Evolutionary conservation across 208 protist species (phyloP).

Genomic region (Trypanosoma vivax): DNA sequence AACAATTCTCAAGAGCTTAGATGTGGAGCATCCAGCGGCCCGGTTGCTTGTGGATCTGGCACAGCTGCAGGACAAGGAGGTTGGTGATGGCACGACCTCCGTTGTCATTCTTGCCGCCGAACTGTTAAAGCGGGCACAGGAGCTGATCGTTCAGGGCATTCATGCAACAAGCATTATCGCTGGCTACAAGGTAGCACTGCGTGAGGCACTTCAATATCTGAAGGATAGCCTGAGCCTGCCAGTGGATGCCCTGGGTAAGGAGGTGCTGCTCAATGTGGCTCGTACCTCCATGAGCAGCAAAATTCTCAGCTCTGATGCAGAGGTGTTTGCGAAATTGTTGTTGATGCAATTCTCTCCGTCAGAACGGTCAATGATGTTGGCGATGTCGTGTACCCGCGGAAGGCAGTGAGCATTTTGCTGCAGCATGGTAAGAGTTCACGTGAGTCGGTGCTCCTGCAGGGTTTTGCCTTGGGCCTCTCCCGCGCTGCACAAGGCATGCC

Average conservation of each 20-base stretch:
- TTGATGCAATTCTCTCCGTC: slow-evolving; percentile 88
- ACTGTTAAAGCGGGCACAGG: slow-evolving; percentile 96
- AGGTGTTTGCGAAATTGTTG: slow-evolving; percentile 98
- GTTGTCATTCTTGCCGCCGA: slow-evolving; percentile 99
- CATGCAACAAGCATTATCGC: slow-evolving; percentile 99
- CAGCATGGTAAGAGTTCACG: slow-evolving; percentile 94
- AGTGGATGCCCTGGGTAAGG: slow-evolving; percentile 90
- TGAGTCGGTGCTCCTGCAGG: slow-evolving; percentile 91
- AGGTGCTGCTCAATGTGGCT: slow-evolving; percentile 96
- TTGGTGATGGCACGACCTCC: slow-evolving; percentile 99
- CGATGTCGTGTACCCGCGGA: slow-evolving; percentile 96
- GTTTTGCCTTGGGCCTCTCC: slow-evolving; percentile 96
- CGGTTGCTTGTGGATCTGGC: slow-evolving; percentile 98
- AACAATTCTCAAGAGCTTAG: slow-evolving; percentile 90
- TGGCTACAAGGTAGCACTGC: slow-evolving; percentile 97
- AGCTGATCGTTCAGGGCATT: slow-evolving; percentile 95
- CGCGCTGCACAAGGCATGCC: slow-evolving; percentile 98
- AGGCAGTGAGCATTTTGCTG: slow-evolving; percentile 97
- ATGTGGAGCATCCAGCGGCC: slow-evolving; percentile 94
- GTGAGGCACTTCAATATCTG: slow-evolving; percentile 95
- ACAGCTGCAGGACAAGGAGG: slow-evolving; percentile 99
- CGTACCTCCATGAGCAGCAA: slow-evolving; percentile 99
- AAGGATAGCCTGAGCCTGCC: slow-evolving; percentile 81
- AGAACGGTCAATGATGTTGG: slow-evolving; percentile 90
- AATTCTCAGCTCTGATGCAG: slow-evolving; percentile 94